Base-by-base conservation (phyloP, 176 grass and related monocot genomes). In the Puccinellia tenuiflora region DNA sequence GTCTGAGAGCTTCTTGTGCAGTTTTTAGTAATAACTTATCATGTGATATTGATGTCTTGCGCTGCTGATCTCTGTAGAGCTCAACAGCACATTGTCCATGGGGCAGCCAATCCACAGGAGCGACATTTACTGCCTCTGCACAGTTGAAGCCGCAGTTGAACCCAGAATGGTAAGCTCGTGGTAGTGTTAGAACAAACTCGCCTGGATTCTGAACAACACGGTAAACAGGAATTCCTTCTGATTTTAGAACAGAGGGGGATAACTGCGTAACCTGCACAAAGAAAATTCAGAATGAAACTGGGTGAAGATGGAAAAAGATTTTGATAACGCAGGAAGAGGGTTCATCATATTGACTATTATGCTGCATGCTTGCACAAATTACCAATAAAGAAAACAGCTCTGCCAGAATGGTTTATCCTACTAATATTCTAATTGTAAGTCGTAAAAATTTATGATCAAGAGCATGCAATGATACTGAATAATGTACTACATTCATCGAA, bases 91-190 rank as follows among this genome's bases (percentile, higher is more conserved):
- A 90, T 48, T 93, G 90, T 64, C 96, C 96, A 85, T 83, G 89
- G 81, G 89, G 93, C 33, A 98, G 59, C 96, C 96, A 98, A 75
- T 98, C 96, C 55, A 91, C 80, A 64, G 93, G 96, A 77, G 96
- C 89, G 5, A 98, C 83, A 84, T 98, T 98, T 82, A 98, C 96
- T 15, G 96, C 96, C 80, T 98, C 96, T 0, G 96, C 96, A 85
- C 96, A 98, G 78, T 98, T 98, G 91, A 98, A 98, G 29, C 96
- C 96, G 69, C 89, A 98, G 67, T 95, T 98, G 87, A 98, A 98
- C 15, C 96, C 96, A 79, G 87, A 79, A 80, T 98, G 96, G 85
- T 98, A 98, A 63, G 96, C 96, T 42, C 93, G 75, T 1, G 96
- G 96, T 68, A 98, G 90, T 55, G 96, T 98, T 59, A 98, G 89